Evolutionary conservation across 768 basidiomycete genomes (phyloP).

Genomic region (Pholiota microspora): DNA sequence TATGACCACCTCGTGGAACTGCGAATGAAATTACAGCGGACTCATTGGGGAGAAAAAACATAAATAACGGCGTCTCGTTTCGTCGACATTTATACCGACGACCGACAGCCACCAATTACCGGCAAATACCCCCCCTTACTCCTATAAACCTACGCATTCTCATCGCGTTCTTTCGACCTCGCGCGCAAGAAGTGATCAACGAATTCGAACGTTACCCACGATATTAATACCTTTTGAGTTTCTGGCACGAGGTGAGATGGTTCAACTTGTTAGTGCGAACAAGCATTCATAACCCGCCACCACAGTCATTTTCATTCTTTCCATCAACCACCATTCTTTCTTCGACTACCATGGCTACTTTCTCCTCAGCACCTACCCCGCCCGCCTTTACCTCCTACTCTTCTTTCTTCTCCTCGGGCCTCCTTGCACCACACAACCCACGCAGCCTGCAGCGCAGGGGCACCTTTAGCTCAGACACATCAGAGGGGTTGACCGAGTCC

Average conservation of each 20-base stretch:
- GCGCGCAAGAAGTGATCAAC: background rate
- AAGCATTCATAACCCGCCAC: background rate
- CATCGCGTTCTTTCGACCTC: background rate
- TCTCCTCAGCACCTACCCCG: constrained; percentile 5
- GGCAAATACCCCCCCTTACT: too few species aligned
- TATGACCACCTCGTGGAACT: constrained; percentile 16
- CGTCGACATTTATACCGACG: background rate
- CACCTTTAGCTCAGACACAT: constrained; percentile 19
- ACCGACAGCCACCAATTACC: background rate
- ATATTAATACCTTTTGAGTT: background rate
- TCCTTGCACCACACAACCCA: constrained; percentile 48
- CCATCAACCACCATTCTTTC: background rate
- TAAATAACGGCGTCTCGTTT: background rate
- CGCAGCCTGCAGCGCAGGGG: constrained; percentile 11
- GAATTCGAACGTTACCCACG: constrained; percentile 1
- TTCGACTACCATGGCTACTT: background rate
- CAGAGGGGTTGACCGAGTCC: constrained; percentile 19
- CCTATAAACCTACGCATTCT: background rate
- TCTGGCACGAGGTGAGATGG: constrained; percentile 4
- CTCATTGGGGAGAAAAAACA: background rate
- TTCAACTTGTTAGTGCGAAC: background rate
- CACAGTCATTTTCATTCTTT: background rate
- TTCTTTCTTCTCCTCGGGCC: constrained; percentile 67
- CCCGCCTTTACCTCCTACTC: constrained; percentile 46
- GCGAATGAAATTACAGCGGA: constrained; percentile 6